phyloP scores from a whole-genome alignment of 2,329 filamentous ascomycete genomes.

The Aurifilum marmelostoma region DNA sequence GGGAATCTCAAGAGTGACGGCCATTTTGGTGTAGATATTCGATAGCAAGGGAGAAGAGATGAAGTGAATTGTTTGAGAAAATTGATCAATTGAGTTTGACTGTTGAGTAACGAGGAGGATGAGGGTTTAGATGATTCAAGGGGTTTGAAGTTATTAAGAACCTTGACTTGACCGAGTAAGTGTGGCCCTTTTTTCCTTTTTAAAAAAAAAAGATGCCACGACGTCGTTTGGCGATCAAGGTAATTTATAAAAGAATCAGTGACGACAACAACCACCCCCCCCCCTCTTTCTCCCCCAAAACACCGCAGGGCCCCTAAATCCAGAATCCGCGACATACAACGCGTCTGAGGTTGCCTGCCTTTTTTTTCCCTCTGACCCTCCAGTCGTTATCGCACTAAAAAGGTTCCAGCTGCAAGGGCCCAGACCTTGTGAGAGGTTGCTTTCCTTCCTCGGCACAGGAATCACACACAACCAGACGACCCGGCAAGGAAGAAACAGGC shows the following conservation, averaged over 20 bases:
- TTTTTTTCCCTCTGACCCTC: not conserved
- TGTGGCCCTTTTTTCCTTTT: not conserved
- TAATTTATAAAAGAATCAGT: not conserved
- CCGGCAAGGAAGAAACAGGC: not conserved
- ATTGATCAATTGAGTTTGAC: not conserved
- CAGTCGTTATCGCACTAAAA: not conserved
- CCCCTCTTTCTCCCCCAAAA: too few species aligned
- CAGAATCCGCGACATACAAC: not conserved
- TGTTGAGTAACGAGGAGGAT: not conserved
- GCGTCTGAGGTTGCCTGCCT: not conserved
- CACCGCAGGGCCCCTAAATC: not conserved
- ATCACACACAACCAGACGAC: not conserved
- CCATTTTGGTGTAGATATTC: constrained; percentile 38
- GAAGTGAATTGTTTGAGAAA: not conserved
- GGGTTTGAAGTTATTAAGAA: too few species aligned
- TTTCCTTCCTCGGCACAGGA: not conserved
- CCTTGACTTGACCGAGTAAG: not conserved
- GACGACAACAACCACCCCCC: too few species aligned
- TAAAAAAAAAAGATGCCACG: not conserved
- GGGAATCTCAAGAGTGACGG: constrained; percentile 48
- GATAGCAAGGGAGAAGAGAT: not conserved
- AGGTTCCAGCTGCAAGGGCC: not conserved
- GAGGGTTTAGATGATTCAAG: too few species aligned
- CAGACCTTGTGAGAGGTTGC: not conserved
- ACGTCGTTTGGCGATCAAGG: not conserved